A percentile compares a stretch with the other conserved stretches of the same genome.
Evolutionary conservation across 2,329 filamentous ascomycete species (phyloP).

Genomic region (Didymella keratinophila): DNA sequence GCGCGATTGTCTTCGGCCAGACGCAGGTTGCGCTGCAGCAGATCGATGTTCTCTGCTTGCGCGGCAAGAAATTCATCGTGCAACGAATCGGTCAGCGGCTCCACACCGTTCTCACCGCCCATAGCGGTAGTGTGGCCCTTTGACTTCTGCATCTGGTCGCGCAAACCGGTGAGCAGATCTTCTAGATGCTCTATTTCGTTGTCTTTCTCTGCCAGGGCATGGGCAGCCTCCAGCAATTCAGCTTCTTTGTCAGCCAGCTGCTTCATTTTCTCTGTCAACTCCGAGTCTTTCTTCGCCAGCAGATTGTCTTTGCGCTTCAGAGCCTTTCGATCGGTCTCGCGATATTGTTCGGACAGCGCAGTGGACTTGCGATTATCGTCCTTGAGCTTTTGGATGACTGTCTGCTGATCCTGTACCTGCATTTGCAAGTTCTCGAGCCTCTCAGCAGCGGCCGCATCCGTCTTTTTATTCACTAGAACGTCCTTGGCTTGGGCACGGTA

Average conservation of each 20-base stretch:
- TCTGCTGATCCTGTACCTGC: conserved; percentile 17
- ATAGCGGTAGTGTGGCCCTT: not conserved
- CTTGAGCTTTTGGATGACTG: conserved; percentile 18
- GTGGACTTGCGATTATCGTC: conserved; percentile 21
- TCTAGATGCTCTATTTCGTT: not conserved
- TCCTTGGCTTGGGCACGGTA: conserved; percentile 23
- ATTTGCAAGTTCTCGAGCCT: conserved; percentile 24
- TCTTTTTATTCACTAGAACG: conserved; percentile 9
- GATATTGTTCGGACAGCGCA: conserved; percentile 4
- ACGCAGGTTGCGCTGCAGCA: conserved; percentile 1
- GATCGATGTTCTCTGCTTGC: conserved; percentile 1
- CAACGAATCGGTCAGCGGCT: not conserved
- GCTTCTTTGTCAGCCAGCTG: not conserved
- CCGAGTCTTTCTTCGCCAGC: conserved; percentile 3
- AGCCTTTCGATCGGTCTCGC: conserved; percentile 1
- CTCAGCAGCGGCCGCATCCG: conserved; percentile 2
- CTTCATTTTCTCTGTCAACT: not conserved
- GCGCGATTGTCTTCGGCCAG: conserved; percentile 1
- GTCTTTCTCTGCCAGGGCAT: not conserved
- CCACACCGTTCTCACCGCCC: not conserved
- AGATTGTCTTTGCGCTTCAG: conserved; percentile 5
- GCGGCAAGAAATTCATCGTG: not conserved
- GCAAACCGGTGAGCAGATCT: conserved; percentile 1
- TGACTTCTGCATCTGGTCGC: not conserved
- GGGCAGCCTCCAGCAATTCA: not conserved